A percentile compares a stretch with the other conserved stretches of the same genome.
Evolutionary conservation across 768 basidiomycete genomes (phyloP).

Genomic region (Amanita polypyramis): DNA sequence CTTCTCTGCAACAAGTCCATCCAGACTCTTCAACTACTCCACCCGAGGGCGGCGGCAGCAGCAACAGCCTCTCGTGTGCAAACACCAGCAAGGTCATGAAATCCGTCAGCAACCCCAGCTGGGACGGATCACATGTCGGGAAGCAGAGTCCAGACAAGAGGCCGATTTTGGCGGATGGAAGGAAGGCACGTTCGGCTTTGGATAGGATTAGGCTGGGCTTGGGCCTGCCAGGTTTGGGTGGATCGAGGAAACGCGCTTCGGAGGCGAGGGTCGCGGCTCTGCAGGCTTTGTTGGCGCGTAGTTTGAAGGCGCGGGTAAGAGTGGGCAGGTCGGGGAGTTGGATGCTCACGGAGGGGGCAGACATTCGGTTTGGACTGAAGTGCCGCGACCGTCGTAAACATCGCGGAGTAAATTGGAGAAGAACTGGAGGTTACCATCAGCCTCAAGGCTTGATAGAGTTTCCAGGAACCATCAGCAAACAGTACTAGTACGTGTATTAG

Average conservation of each 20-base stretch:
- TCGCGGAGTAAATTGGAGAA: no score
- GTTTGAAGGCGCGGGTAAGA: constrained; percentile 21
- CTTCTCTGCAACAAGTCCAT: not conserved
- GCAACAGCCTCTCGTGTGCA: constrained; percentile 20
- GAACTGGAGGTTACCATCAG: no score
- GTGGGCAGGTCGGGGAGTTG: constrained; percentile 32
- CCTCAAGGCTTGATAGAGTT: no score
- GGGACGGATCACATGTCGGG: constrained; percentile 45
- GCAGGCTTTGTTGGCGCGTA: constrained; percentile 31
- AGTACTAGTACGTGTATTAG: no score
- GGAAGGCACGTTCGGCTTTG: constrained; percentile 16
- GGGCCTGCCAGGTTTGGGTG: constrained; percentile 8
- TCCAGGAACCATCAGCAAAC: no score
- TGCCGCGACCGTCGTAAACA: no score
- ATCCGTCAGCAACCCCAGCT: constrained; percentile 42
- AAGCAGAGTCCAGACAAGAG: constrained; percentile 50
- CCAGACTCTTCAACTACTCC: not conserved
- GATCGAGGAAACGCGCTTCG: constrained; percentile 19
- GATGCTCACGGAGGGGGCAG: constrained; percentile 19
- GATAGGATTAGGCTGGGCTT: constrained; percentile 12
- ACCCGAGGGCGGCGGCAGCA: no score
- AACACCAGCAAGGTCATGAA: constrained; percentile 34
- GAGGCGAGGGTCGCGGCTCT: constrained; percentile 22
- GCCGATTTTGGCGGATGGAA: constrained; percentile 26
- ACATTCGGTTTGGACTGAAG: no score